phyloP scores from a whole-genome alignment of 192 early-diverging fungal genomes.

The Glomus cerebriforme region DNA sequence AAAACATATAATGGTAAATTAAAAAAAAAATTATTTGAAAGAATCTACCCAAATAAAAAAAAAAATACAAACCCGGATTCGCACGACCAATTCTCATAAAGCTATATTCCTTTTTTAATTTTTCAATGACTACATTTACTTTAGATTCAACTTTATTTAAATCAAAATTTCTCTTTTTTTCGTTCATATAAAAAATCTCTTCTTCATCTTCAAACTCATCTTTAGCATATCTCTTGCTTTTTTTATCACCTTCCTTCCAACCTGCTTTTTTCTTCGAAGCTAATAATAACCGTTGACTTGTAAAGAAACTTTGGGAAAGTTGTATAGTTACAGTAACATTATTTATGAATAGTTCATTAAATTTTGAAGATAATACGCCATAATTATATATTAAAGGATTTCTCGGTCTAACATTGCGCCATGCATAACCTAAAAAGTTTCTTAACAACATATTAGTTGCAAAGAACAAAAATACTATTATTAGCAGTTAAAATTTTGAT shows the following conservation, averaged over 20 bases:
- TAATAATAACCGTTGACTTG: background rate
- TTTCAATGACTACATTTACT: constrained; percentile 57
- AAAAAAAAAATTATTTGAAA: background rate
- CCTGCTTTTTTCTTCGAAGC: constrained; percentile 20
- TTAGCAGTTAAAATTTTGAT: no score
- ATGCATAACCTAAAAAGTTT: background rate
- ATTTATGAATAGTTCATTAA: background rate
- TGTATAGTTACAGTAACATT: background rate
- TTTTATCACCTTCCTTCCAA: constrained; percentile 1
- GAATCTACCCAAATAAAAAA: background rate
- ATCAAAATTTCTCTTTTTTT: constrained; percentile 54
- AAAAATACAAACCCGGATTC: constrained; percentile 58
- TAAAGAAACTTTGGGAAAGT: background rate
- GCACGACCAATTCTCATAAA: constrained; percentile 69
- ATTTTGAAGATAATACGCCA: background rate
- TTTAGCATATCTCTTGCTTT: background rate
- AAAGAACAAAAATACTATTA: background rate
- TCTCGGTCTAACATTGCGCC: background rate
- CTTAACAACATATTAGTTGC: background rate
- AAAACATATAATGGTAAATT: background rate
- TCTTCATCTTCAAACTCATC: constrained; percentile 13
- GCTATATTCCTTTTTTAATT: constrained; percentile 67
- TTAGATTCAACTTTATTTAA: constrained; percentile 56
- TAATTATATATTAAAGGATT: background rate
- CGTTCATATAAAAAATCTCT: constrained; percentile 1